Conservation (phyloP, 768 basidiomycete genomes). For the Vishniacozyma victoriae region DNA sequence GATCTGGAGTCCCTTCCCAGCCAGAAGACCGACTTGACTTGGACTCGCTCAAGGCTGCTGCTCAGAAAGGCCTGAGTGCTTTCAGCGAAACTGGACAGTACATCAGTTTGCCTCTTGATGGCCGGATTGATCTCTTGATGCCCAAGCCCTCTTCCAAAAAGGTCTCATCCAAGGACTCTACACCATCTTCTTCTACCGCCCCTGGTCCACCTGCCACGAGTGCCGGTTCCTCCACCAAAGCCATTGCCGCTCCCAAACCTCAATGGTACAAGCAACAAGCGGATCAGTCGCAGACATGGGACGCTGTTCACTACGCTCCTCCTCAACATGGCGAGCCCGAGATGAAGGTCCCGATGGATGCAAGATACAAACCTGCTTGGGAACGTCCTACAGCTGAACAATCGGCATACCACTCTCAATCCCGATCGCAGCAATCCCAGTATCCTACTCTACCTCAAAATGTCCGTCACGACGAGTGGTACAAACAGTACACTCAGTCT, state of each 20-base stretch:
- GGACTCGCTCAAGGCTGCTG: conserved; percentile 55
- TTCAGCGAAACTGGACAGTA: conserved; percentile 75
- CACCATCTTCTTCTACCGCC: conserved; percentile 11
- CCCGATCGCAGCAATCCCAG: conserved; percentile 17
- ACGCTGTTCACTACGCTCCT: conserved; percentile 72
- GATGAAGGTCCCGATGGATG: conserved; percentile 60
- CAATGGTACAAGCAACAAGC: conserved; percentile 36
- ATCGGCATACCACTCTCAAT: conserved; percentile 14
- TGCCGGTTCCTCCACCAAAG: conserved; percentile 49
- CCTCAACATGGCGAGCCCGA: conserved; percentile 58
- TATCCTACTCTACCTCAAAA: conserved; percentile 63
- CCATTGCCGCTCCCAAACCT: conserved; percentile 21
- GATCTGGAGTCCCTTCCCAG: conserved; percentile 17
- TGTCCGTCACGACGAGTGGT: conserved; percentile 68
- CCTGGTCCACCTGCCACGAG: conserved; percentile 24
- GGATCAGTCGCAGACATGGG: conserved; percentile 64
- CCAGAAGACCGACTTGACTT: conserved; percentile 53
- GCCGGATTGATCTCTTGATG: conserved; percentile 80
- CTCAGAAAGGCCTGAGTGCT: conserved; percentile 48
- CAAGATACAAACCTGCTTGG: conserved; percentile 82
- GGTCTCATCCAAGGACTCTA: conserved; percentile 1
- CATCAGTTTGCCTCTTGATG: conserved; percentile 73
- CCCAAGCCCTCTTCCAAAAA: conserved; percentile 46
- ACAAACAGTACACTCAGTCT: conserved; percentile 41
- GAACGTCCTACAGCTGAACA: conserved; percentile 54